Percentiles rank a stretch among this genome's conserved stretches.
These are phyloP conservation scores for Beauveria sp. DNA, from an alignment of 2,329 filamentous ascomycete species.

Conservation along the genomic window DNA sequence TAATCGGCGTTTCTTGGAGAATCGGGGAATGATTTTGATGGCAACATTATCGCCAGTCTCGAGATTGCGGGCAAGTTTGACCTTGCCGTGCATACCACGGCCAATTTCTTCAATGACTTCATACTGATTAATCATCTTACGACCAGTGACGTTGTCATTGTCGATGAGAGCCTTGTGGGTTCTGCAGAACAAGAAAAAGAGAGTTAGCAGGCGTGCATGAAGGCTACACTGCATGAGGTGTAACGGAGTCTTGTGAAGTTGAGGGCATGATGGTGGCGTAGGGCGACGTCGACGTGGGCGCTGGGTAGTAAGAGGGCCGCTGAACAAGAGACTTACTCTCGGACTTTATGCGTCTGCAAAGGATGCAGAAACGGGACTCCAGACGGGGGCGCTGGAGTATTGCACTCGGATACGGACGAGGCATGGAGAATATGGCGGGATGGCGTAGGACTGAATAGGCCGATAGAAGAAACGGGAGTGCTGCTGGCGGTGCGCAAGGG, in stretches of 20 bases:
- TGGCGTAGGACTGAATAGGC: slow-evolving; percentile 49
- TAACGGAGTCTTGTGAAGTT: neutral
- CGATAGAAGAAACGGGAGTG: slow-evolving; percentile 54
- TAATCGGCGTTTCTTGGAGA: slow-evolving; percentile 87
- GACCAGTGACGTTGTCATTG: slow-evolving; percentile 78
- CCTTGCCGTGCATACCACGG: slow-evolving; percentile 92
- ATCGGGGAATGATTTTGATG: slow-evolving; percentile 97
- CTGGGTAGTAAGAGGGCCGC: slow-evolving; percentile 2
- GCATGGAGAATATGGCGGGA: slow-evolving; percentile 31
- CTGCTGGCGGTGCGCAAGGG: slow-evolving; percentile 43
- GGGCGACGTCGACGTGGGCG: neutral
- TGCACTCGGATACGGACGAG: slow-evolving; percentile 44
- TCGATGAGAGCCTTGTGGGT: slow-evolving; percentile 90
- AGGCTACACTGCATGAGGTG: slow-evolving; percentile 5
- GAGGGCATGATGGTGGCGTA: neutral
- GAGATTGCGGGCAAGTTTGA: slow-evolving; percentile 84
- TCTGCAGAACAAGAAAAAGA: slow-evolving; percentile 31
- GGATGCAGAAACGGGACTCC: slow-evolving; percentile 62
- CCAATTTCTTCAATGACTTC: slow-evolving; percentile 95
- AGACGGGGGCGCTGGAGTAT: slow-evolving; percentile 40
- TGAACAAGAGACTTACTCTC: slow-evolving; percentile 54
- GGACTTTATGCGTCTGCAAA: slow-evolving; percentile 63
- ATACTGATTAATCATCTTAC: slow-evolving; percentile 96
- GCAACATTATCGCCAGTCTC: slow-evolving; percentile 73
- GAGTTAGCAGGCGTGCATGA: neutral